Percentiles rank a stretch among this genome's conserved stretches.
Conservation (phyloP, 371 early-diverging fungal species). For the Mucor irregularis region DNA sequence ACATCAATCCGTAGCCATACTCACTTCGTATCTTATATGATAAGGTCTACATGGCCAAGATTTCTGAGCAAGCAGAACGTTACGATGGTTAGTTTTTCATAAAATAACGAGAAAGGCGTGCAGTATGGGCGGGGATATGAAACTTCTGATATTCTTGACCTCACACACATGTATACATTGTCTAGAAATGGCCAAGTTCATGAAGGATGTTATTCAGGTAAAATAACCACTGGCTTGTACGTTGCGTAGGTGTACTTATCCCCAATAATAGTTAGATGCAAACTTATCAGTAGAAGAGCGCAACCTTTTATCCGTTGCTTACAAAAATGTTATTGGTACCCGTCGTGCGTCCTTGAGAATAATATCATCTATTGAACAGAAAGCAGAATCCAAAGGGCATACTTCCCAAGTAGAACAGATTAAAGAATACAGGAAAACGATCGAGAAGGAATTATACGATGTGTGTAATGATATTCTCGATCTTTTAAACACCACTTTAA, state of each 20-base stretch:
- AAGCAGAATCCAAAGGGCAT: constrained; percentile 94
- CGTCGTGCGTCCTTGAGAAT: constrained; percentile 99
- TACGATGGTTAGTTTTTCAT: constrained; percentile 72
- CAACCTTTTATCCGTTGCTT: constrained; percentile 99
- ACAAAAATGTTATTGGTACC: constrained; percentile 99
- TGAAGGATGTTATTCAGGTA: constrained; percentile 83
- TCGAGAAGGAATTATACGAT: constrained; percentile 92
- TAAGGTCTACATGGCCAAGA: constrained; percentile 92
- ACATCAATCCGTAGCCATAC: constrained; percentile 5
- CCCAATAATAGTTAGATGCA: constrained; percentile 32
- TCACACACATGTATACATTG: not conserved
- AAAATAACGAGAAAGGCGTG: not conserved
- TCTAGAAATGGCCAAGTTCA: constrained; percentile 93
- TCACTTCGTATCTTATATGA: no score
- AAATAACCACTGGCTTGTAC: not conserved
- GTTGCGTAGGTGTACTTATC: not conserved
- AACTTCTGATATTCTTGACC: constrained; percentile 1
- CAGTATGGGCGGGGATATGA: not conserved
- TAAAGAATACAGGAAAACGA: constrained; percentile 86
- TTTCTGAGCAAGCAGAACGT: constrained; percentile 99
- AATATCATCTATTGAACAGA: constrained; percentile 96
- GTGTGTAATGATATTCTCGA: constrained; percentile 95
- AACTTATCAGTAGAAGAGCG: constrained; percentile 96
- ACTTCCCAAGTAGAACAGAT: constrained; percentile 84
- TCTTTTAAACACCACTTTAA: constrained; percentile 88